These are phyloP conservation scores for Penicillium sp. DNA, from an alignment of 2,329 filamentous ascomycete genomes.

Conservation along the genomic window DNA sequence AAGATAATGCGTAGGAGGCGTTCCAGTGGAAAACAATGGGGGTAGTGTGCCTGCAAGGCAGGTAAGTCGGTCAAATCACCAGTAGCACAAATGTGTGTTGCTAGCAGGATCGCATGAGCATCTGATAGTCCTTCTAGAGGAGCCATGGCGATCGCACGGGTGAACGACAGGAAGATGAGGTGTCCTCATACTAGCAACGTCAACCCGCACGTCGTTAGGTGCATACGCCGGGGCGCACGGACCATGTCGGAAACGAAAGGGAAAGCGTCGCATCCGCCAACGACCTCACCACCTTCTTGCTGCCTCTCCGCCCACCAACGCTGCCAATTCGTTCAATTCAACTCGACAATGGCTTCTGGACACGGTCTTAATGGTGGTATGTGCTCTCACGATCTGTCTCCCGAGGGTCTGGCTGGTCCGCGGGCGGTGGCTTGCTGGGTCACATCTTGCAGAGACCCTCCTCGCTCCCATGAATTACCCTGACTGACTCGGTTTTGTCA, in stretches of 20 bases:
- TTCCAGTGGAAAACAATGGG: constrained; percentile 52
- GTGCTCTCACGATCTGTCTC: constrained; percentile 22
- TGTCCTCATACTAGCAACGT: constrained; percentile 27
- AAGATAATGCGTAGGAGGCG: constrained; percentile 61
- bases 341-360: constrained; percentile 51
- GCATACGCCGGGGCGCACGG: constrained; percentile 31
- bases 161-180: constrained; percentile 25
- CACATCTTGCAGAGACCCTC: constrained; percentile 21
- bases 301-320: constrained; percentile 22
- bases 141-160: constrained; percentile 37
- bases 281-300: constrained; percentile 28
- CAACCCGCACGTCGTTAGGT: constrained; percentile 18
- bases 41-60: constrained; percentile 52
- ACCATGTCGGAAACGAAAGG: constrained; percentile 35
- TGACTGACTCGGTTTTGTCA: constrained; percentile 26
- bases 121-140: constrained; percentile 48
- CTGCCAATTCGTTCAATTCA: constrained; percentile 22
- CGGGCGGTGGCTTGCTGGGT: constrained; percentile 13
- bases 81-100: constrained; percentile 57
- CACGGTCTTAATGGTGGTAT: constrained; percentile 58
- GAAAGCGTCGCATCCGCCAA: constrained; percentile 35
- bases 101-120: constrained; percentile 60
- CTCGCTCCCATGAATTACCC: constrained; percentile 17
- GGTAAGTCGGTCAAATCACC: constrained; percentile 56
- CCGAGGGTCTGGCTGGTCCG: constrained; percentile 6